Base-by-base conservation (phyloP, 2,329 filamentous ascomycete genomes). In the Seiridium cupressi region DNA sequence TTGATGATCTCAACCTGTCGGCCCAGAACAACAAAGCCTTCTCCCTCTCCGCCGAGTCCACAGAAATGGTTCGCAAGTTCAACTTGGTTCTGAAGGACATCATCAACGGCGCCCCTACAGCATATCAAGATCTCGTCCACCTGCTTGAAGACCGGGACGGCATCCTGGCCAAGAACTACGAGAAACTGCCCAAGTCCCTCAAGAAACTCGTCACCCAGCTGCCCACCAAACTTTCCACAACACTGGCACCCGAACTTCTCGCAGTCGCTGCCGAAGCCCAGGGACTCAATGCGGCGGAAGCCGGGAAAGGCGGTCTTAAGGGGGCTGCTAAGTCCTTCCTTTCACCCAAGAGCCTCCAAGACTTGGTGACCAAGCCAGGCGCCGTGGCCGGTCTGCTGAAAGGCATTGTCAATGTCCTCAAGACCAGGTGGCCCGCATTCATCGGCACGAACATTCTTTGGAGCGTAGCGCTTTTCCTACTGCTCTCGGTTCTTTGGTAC, bases 401-500 rank as follows among this genome's bases (percentile, higher is more conserved):
- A 70, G 92, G 90, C n/a, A 97, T 98, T 59, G 88, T 98, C 70
- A 91, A 91, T 61, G 94, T 93, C 57, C 76, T 99, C 60, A 92
- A 93, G 76, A 80, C 91, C 62, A 82, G 94, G 51, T 98, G 96
- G 84, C 95, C 95, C 0, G 93, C 93, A 0, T 89, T 97, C 63
- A 85, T 97, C 62, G 93, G 93, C 10, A 93, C 94, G 58, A 98
- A 96, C 74, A 88, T 97, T 18, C 81, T 98, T 13, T 92, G 96
- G 87, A 95, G 91, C 64, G 79, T 98, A 65, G 93, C 92, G 0
- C 79, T 98, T 1, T 96, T 96, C 70, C 81, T 98, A 58, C 83
- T 98, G 13, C 84, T 99, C 60, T 95, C 97, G 72, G 92, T 96
- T 49, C 88, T 98, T 68, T 99, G 94, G 93, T 99, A 98, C 77